phyloP scores from a whole-genome alignment of 1,284 basidiomycete species.

The Schizopora paradoxa region DNA sequence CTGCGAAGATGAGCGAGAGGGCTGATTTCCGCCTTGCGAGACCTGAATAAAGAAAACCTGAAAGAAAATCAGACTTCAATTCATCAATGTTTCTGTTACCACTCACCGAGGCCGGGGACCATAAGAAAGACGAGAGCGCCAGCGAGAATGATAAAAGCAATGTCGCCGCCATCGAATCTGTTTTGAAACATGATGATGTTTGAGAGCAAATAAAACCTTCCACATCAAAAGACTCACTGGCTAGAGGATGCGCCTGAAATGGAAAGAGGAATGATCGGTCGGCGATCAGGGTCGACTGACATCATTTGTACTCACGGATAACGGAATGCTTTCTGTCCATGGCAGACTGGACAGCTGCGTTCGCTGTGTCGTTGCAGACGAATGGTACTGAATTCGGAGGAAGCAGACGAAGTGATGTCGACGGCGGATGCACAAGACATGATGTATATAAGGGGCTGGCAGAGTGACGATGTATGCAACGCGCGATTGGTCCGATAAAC shows the following conservation, averaged over 20 bases:
- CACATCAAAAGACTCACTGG: slow-evolving; percentile 14
- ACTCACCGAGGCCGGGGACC: slow-evolving; percentile 67
- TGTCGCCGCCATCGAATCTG: slow-evolving; percentile 64
- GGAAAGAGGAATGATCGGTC: slow-evolving; percentile 1
- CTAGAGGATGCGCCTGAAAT: slow-evolving; percentile 11
- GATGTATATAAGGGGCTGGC: too few species aligned
- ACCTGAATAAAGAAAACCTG: slow-evolving; percentile 85
- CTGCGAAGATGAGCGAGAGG: slow-evolving; percentile 64
- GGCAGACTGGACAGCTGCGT: too few species aligned
- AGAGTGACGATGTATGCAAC: too few species aligned
- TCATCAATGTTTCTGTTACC: slow-evolving; percentile 7
- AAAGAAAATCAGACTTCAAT: not conserved
- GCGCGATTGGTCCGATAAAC: too few species aligned
- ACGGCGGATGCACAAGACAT: too few species aligned
- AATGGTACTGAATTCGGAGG: too few species aligned
- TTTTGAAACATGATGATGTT: slow-evolving; percentile 23
- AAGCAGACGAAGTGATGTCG: too few species aligned
- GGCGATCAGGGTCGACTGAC: not conserved
- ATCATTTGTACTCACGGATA: too few species aligned
- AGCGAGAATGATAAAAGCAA: slow-evolving; percentile 72
- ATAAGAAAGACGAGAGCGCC: slow-evolving; percentile 80
- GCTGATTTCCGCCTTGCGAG: slow-evolving; percentile 73
- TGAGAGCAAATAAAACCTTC: slow-evolving; percentile 1
- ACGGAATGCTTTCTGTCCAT: too few species aligned
- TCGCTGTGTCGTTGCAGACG: too few species aligned